A percentile compares a stretch with the other conserved stretches of the same genome.
These are phyloP conservation scores for Leishmania tarentolae DNA, from an alignment of 208 protist species.

Conservation along the genomic window DNA sequence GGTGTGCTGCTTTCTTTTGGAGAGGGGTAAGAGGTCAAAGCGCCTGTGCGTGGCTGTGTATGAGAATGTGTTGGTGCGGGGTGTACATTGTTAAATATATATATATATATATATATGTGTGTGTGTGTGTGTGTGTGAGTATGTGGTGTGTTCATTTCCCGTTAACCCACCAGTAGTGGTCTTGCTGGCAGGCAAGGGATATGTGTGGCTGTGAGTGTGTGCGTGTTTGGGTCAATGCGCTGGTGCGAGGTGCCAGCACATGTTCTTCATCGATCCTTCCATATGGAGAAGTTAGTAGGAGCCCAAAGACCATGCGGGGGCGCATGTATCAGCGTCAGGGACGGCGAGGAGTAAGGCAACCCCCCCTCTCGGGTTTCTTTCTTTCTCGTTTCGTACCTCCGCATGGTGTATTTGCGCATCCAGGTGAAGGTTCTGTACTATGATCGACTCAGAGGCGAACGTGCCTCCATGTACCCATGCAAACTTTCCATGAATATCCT, in stretches of 20 bases:
- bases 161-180: neutral
- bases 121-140: neutral
- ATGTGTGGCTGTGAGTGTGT: neutral
- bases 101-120: no score
- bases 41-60: neutral
- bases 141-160: neutral
- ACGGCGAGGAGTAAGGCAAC: neutral
- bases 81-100: no score
- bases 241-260: neutral
- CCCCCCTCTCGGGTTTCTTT: neutral
- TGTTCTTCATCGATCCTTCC: neutral
- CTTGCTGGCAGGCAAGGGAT: neutral
- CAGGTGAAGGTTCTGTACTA: neutral
- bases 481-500: neutral
- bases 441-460: neutral
- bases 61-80: neutral
- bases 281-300: neutral
- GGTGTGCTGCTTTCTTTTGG: neutral
- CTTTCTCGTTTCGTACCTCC: neutral
- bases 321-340: no score
- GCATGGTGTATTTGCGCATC: neutral
- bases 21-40: conserved; percentile 11
- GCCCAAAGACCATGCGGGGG: neutral
- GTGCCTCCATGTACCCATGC: neutral
- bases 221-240: neutral